These are phyloP conservation scores for Pleurotus ostreatus DNA, from an alignment of 768 basidiomycete species.

Conservation along the genomic window DNA sequence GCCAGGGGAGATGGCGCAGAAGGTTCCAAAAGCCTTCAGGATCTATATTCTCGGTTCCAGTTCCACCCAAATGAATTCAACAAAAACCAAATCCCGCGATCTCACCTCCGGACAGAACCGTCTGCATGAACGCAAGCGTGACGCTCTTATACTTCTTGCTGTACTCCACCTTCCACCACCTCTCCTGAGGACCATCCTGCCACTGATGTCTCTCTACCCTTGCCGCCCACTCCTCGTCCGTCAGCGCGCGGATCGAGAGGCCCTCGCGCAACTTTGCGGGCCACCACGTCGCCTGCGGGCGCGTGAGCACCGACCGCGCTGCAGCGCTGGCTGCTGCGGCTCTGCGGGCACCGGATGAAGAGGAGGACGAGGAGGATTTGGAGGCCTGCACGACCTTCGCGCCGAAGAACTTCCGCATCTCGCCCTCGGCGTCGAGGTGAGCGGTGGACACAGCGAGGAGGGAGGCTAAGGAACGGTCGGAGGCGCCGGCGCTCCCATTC, in stretches of 20 bases:
- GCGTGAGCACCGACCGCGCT: slow-evolving; percentile 69
- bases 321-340: slow-evolving; percentile 11
- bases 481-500: slow-evolving; percentile 15
- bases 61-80: neutral
- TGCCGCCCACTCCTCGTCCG: slow-evolving; percentile 45
- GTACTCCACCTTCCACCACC: slow-evolving; percentile 89
- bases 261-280: slow-evolving; percentile 68
- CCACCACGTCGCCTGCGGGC: slow-evolving; percentile 75
- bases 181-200: slow-evolving; percentile 50
- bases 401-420: slow-evolving; percentile 93
- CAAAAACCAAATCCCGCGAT: slow-evolving; percentile 5
- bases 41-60: slow-evolving; percentile 35
- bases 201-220: slow-evolving; percentile 38
- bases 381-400: slow-evolving; percentile 77
- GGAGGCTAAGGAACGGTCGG: slow-evolving; percentile 33
- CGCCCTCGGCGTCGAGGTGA: slow-evolving; percentile 84
- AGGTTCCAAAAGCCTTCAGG: slow-evolving; percentile 77
- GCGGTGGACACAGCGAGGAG: slow-evolving; percentile 78
- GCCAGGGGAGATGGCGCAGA: slow-evolving; percentile 80
- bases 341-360: too few species aligned
- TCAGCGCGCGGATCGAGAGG: slow-evolving; percentile 57
- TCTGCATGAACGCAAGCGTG: slow-evolving; percentile 75
- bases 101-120: slow-evolving; percentile 79
- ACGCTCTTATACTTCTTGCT: slow-evolving; percentile 79
- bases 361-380: slow-evolving; percentile 27